Evolutionary conservation across 2,329 filamentous ascomycete genomes (phyloP), one percentile per base, ranked within the genome.

Genomic region (Myriosclerotinia scirpicola): DNA sequence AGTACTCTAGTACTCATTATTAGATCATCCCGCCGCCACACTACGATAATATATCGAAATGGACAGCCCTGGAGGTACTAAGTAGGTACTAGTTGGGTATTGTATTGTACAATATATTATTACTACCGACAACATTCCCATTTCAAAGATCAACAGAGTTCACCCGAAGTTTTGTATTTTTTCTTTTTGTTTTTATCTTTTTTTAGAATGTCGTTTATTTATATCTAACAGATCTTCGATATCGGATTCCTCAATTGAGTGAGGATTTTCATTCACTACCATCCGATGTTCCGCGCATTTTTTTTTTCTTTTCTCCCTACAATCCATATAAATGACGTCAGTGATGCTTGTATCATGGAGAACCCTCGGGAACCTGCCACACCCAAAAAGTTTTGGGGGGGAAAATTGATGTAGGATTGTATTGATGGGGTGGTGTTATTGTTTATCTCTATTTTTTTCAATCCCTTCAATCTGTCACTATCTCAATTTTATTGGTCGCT

Each of bases 241-340:
- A 17, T 59, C 40, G 2, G 9, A 46, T 46, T 34, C 55, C 40
- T 34, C 5, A 46, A 46, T 34, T 14, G 14, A 36, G 40, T 34
- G 26, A 59, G 17, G 40, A 59, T 59, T n/a, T 59, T 59, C 55
- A 46, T 30, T 12, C 26, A 5, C 15, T 46, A 17, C 12, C 30
- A 59, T 59, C 40, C 55, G 55, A 44, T 59, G 6, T 59, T 59
- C 55, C 40, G 40, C 22, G 20, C n/a, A n/a, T n/a, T n/a, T 5
- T 46, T 42, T 30, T 30, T 2, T n/a, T 15, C 34, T 58, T 58
- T 40, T 6, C 11, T n/a, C 11, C 26, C 9, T 3, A 3, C 8
- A 12, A 12, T 20, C 55, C 55, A 46, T 0, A 59, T 44, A 59
- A 59, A 59, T 58, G 54, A 58, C 54, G 54, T 58, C 54, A 44